Conservation (phyloP, 2,329 filamentous ascomycete species). For the Fusarium sp. region DNA sequence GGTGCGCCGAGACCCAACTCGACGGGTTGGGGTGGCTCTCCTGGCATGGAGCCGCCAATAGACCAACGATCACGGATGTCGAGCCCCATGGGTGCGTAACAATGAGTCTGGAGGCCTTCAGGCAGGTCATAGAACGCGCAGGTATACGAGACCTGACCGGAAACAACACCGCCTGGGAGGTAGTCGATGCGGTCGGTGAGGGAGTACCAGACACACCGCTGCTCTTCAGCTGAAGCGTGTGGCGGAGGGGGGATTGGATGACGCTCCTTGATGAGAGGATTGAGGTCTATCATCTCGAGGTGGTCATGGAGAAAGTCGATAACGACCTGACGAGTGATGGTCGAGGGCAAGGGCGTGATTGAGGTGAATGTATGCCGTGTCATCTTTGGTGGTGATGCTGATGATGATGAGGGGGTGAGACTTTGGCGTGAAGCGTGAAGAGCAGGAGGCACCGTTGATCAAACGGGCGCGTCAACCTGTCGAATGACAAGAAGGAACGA, state of each 20-base stretch:
- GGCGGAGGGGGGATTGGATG: slow-evolving; percentile 75
- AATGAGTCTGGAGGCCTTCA: slow-evolving; percentile 82
- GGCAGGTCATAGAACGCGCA: slow-evolving; percentile 82
- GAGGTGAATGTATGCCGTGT: slow-evolving; percentile 75
- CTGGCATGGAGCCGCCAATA: slow-evolving; percentile 77
- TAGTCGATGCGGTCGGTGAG: slow-evolving; percentile 83
- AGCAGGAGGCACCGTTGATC: not conserved
- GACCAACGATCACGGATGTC: slow-evolving; percentile 84
- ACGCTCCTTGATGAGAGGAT: slow-evolving; percentile 82
- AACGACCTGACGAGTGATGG: slow-evolving; percentile 76
- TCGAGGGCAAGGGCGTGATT: slow-evolving; percentile 79
- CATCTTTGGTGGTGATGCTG: slow-evolving; percentile 28
- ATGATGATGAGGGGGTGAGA: not conserved
- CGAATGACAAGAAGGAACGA: slow-evolving; percentile 3
- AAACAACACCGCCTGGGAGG: slow-evolving; percentile 73
- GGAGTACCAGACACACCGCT: slow-evolving; percentile 79
- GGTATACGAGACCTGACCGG: slow-evolving; percentile 80
- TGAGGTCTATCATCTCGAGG: slow-evolving; percentile 86
- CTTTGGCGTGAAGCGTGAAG: not conserved
- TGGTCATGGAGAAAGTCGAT: slow-evolving; percentile 83
- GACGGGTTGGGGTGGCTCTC: slow-evolving; percentile 72
- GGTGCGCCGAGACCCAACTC: slow-evolving; percentile 77
- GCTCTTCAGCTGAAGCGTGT: slow-evolving; percentile 77
- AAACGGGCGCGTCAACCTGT: not conserved
- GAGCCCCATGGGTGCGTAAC: slow-evolving; percentile 84